phyloP scores from a whole-genome alignment of 257 asterid species.

The Nicotiana sylvestris region DNA sequence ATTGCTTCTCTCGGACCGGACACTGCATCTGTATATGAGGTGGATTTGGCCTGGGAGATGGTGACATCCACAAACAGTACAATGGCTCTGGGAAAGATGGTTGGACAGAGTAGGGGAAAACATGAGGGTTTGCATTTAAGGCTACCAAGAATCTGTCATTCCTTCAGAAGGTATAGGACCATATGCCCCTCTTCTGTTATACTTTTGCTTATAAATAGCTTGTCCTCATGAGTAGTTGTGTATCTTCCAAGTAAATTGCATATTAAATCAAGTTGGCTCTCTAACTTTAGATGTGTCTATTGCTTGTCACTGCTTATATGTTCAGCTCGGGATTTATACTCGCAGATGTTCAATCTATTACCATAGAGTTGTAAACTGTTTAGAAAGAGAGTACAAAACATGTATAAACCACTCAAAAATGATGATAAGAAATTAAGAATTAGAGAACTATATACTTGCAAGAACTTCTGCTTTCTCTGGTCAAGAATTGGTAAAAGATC shows the following conservation, averaged over 20 bases:
- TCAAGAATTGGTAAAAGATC: background rate
- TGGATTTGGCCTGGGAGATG: conserved; percentile 81
- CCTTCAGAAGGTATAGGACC: conserved; percentile 48
- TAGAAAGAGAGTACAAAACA: background rate
- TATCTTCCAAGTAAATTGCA: conserved; percentile 5
- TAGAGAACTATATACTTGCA: background rate
- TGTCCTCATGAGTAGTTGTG: background rate
- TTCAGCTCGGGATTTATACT: background rate
- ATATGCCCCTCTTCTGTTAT: background rate
- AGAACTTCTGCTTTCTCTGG: background rate
- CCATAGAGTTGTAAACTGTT: background rate
- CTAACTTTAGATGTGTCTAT: background rate
- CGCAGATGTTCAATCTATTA: background rate
- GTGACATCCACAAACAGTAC: conserved; percentile 53
- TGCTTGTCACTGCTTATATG: background rate
- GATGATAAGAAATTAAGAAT: background rate
- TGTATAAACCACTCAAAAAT: background rate
- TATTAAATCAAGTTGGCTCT: background rate
- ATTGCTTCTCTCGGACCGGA: conserved; percentile 40
- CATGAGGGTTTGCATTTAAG: conserved; percentile 17
- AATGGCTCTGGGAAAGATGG: conserved; percentile 74
- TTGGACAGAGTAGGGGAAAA: conserved; percentile 29
- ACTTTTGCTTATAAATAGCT: background rate
- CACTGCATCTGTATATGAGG: conserved; percentile 28
- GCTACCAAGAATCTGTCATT: conserved; percentile 21